A percentile compares a stretch with the other conserved stretches of the same genome.
Conservation (phyloP, 2,329 filamentous ascomycete genomes). For the Chrysosphaeria jannelii region DNA sequence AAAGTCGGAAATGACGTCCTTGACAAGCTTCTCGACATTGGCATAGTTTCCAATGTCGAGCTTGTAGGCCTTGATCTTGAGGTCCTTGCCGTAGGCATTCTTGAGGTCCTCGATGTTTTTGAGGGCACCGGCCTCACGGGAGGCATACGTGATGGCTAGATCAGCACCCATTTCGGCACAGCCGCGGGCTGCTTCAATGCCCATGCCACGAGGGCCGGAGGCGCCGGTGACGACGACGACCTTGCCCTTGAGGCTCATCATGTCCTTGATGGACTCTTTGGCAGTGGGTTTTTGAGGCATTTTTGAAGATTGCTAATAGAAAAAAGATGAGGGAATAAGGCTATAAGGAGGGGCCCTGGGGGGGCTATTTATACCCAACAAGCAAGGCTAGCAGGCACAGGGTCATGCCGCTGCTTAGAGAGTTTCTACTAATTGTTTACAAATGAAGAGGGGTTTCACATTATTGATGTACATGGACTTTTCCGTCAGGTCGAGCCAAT, state of each 20-base stretch:
- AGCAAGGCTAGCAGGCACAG: too few relatives aligned
- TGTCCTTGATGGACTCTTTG: too few relatives aligned
- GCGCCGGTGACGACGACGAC: slow-evolving; percentile 42
- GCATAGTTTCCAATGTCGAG: slow-evolving; percentile 26
- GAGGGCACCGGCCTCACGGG: slow-evolving; percentile 34
- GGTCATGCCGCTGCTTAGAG: too few relatives aligned
- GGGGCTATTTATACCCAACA: too few relatives aligned
- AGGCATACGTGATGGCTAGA: slow-evolving; percentile 41
- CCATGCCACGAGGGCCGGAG: slow-evolving; percentile 39
- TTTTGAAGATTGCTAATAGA: too few relatives aligned
- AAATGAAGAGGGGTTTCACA: too few relatives aligned
- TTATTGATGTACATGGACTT: too few relatives aligned
- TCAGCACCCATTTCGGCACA: slow-evolving; percentile 42
- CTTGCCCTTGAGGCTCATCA: slow-evolving; percentile 44
- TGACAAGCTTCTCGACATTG: slow-evolving; percentile 18
- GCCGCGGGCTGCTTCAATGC: slow-evolving; percentile 36
- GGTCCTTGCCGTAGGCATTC: slow-evolving; percentile 33
- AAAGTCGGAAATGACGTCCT: slow-evolving; percentile 29
- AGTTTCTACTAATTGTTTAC: too few relatives aligned
- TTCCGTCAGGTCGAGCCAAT: too few relatives aligned
- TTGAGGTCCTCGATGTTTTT: slow-evolving; percentile 34
- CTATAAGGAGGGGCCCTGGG: too few relatives aligned
- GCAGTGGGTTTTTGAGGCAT: too few relatives aligned
- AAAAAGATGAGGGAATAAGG: too few relatives aligned
- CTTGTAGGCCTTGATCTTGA: slow-evolving; percentile 33